Evolutionary conservation across 257 asterid genomes (phyloP), one percentile per base, ranked within the genome.

Genomic region (Handroanthus guayacan): DNA sequence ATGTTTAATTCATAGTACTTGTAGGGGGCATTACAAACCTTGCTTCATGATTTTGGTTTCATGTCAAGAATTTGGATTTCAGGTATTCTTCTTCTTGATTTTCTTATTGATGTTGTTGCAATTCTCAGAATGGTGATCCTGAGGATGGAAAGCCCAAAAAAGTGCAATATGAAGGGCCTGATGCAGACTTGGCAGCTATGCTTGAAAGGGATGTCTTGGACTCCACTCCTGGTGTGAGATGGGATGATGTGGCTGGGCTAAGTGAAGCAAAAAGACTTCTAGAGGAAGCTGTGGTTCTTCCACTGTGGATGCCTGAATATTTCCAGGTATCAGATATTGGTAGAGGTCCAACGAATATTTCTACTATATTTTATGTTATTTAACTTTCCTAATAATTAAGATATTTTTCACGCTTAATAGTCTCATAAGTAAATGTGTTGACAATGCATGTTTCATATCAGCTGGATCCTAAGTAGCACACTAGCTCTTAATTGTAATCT

Each of bases 251-350:
- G 67, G 99, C 99, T 58, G 99, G 99, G 78, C 87, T 95, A 71
- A 89, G 83, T 72, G 99, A 95, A 86, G 99, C 99, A 58, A 95
- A 95, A 82, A 82, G 99, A 83, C 98, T 95, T 84, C 75, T 93
- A 44, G 99, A 95, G 87, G 99, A 95, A 88, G 99, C 99, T 79
- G 99, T 95, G 77, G 99, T 95, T 80, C 99, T 95, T 80, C 99
- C 99, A 14, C 76, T 95, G 17, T 95, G 96, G 98, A 95, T 95
- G 99, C 99, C 99, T 45, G 99, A 95, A 79, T 95, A 95, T 84
- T 95, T 95, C 84, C 98, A 95, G 99, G 99, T 95, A 86, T 74
- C 74, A 4, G 78, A 62, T 66, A 79, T 70, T 78, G 75, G 44
- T 62, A 34, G 6, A 62, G 70, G 69, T 0, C 31, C 1, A 25